These are phyloP conservation scores for Hemileccinum hortonii DNA, from an alignment of 1,284 basidiomycete genomes.

Conservation along the genomic window DNA sequence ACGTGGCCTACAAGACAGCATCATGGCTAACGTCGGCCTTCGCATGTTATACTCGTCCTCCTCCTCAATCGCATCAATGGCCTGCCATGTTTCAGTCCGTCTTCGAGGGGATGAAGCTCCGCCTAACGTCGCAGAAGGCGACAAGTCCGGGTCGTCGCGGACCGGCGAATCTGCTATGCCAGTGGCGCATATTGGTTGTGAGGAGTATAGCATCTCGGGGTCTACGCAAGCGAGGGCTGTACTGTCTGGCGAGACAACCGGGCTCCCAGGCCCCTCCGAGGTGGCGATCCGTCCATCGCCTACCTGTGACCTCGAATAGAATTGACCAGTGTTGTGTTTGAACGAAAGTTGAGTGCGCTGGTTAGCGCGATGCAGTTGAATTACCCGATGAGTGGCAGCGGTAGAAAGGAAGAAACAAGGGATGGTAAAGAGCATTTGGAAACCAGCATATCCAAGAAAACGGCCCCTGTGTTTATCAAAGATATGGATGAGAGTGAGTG, in stretches of 20 bases:
- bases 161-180: not conserved
- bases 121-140: not conserved
- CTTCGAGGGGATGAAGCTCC: not conserved
- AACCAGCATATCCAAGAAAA: conserved; percentile 59
- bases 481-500: not conserved
- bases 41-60: not conserved
- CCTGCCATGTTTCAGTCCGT: conserved; percentile 4
- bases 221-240: not conserved
- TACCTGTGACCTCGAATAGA: not conserved
- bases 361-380: conserved; percentile 27
- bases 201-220: not conserved
- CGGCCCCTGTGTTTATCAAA: conserved; percentile 46
- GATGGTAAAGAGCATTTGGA: conserved; percentile 49
- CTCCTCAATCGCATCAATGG: not conserved
- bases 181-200: not conserved
- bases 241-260: not conserved
- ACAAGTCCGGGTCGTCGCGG: not conserved
- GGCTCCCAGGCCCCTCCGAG: not conserved
- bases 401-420: conserved; percentile 53
- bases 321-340: not conserved
- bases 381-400: conserved; percentile 40
- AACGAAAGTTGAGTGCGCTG: conserved; percentile 1
- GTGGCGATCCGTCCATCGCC: not conserved
- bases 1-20: conserved; percentile 12
- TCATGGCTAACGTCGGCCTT: not conserved